Evolutionary conservation across 108 stramenopile species (phyloP).

Genomic region (Fragilariopsis cylindrus): DNA sequence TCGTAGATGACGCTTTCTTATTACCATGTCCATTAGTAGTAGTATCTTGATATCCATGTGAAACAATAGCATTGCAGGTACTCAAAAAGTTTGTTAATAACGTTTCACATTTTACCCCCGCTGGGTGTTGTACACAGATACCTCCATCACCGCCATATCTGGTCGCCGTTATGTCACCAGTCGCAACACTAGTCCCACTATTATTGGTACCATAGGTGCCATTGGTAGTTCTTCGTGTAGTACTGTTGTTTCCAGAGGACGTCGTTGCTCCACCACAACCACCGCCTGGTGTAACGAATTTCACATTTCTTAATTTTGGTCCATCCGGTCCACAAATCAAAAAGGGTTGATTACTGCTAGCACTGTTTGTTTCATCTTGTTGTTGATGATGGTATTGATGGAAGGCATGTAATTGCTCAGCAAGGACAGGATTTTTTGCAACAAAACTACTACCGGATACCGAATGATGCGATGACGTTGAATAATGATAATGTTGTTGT

Average conservation of each 20-base stretch:
- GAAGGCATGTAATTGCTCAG: not conserved
- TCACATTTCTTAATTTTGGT: constrained; percentile 7
- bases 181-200: not conserved
- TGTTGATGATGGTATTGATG: constrained; percentile 12
- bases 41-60: not conserved
- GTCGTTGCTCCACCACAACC: not conserved
- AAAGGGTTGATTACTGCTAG: not conserved
- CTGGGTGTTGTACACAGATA: not conserved
- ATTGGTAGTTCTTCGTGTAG: not conserved
- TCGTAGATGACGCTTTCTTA: not conserved
- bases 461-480: not conserved
- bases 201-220: not conserved
- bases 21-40: not conserved
- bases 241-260: not conserved
- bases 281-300: not conserved
- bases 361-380: not conserved
- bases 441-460: not conserved
- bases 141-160: not conserved
- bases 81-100: not conserved
- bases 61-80: not conserved
- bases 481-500: not conserved
- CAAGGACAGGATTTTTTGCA: constrained; percentile 9
- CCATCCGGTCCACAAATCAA: constrained; percentile 20
- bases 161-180: not conserved
- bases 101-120: constrained; percentile 3